phyloP scores from a whole-genome alignment of 2,329 filamentous ascomycete species.

The Cladophialophora chaetospira region DNA sequence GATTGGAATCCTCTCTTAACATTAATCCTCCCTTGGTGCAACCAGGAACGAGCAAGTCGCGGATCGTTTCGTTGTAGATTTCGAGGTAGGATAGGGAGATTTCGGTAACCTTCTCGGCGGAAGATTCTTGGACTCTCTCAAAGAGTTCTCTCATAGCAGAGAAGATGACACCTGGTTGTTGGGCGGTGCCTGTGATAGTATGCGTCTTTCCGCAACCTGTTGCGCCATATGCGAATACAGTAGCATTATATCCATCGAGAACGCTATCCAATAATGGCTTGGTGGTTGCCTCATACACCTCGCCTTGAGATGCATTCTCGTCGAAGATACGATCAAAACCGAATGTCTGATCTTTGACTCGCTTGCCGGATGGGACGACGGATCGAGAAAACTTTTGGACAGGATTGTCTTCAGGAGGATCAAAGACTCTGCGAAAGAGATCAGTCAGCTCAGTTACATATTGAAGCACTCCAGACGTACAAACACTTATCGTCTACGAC shows the following conservation, averaged over 20 bases:
- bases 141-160: conserved; percentile 99
- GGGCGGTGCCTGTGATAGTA: conserved; percentile 88
- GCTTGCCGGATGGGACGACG: conserved; percentile 80
- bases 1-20: conserved; percentile 91
- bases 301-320: conserved; percentile 85
- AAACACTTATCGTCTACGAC: conserved; percentile 94
- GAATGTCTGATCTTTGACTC: conserved; percentile 96
- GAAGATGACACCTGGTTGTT: conserved; percentile 97
- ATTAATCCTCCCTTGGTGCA: conserved; percentile 82
- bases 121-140: conserved; percentile 86
- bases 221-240: conserved; percentile 96
- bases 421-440: conserved; percentile 74
- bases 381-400: conserved; percentile 84
- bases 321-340: conserved; percentile 97
- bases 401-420: conserved; percentile 92
- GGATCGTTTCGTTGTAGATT: conserved; percentile 99
- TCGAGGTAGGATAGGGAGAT: conserved; percentile 93
- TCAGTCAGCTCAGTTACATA: not conserved
- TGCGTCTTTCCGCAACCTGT: conserved; percentile 99
- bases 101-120: conserved; percentile 84
- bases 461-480: conserved; percentile 57
- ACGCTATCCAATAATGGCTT: conserved; percentile 89
- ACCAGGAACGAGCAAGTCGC: conserved; percentile 85
- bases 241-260: conserved; percentile 96
- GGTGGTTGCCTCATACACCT: conserved; percentile 94